phyloP scores from a whole-genome alignment of 2,329 filamentous ascomycete genomes.

The Apiospora koreana region DNA sequence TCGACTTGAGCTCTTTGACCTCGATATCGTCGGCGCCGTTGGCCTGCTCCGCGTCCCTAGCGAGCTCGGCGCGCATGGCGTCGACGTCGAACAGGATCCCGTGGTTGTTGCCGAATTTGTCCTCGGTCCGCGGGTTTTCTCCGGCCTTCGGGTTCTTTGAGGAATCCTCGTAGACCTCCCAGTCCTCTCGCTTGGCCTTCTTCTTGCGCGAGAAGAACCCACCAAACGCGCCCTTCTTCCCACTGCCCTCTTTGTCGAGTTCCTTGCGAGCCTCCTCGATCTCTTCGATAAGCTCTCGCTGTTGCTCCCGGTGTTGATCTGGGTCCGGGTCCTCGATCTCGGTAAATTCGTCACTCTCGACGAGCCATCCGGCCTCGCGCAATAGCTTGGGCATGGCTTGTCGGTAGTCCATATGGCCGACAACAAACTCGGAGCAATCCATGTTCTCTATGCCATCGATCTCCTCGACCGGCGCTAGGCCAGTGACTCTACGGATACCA shows the following conservation, averaged over 20 bases:
- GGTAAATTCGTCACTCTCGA: conserved; percentile 89
- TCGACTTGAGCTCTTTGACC: conserved; percentile 83
- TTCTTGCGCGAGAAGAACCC: conserved; percentile 85
- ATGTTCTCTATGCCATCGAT: conserved; percentile 87
- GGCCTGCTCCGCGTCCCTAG: conserved; percentile 63
- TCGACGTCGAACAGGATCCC: conserved; percentile 92
- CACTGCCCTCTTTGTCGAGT: conserved; percentile 73
- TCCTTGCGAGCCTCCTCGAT: conserved; percentile 92
- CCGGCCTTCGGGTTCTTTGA: conserved; percentile 38
- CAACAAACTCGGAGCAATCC: conserved; percentile 81
- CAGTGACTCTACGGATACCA: conserved; percentile 85
- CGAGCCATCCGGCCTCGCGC: conserved; percentile 84
- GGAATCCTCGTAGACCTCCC: conserved; percentile 89
- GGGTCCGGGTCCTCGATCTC: conserved; percentile 98
- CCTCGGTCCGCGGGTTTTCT: conserved; percentile 38
- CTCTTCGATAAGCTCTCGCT: conserved; percentile 92
- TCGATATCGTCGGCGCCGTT: conserved; percentile 43
- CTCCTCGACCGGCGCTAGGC: conserved; percentile 73
- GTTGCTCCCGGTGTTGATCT: conserved; percentile 83
- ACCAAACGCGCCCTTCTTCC: conserved; percentile 52
- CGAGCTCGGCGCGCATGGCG: conserved; percentile 84
- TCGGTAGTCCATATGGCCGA: conserved; percentile 96
- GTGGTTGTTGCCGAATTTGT: conserved; percentile 52
- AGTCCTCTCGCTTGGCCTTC: conserved; percentile 73
- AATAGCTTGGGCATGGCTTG: conserved; percentile 86